These are phyloP conservation scores for Cyclotella distinguenda DNA, from an alignment of 108 stramenopile genomes.

Conservation along the genomic window DNA sequence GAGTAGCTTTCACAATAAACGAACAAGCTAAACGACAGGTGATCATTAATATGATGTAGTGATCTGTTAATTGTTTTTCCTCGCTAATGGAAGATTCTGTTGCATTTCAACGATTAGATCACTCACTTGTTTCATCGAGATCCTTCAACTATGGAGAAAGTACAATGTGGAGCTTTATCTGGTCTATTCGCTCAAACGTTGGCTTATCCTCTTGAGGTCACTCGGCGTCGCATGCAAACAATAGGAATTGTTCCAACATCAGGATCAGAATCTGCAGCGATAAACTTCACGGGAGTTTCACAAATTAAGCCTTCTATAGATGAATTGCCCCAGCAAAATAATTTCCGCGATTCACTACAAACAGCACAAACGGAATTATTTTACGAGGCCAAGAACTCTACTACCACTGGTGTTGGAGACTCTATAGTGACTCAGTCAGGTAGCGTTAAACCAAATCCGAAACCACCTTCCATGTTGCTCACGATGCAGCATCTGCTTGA, in stretches of 20 bases:
- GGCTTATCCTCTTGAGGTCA: conserved; percentile 95
- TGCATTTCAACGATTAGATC: conserved; percentile 35
- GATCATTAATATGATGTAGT: conserved; percentile 1
- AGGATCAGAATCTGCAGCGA: conserved; percentile 73
- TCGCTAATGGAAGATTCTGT: not conserved
- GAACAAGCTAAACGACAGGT: conserved; percentile 90
- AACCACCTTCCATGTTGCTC: conserved; percentile 59
- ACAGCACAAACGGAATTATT: not conserved
- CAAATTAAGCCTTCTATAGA: conserved; percentile 28
- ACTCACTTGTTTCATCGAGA: conserved; percentile 66
- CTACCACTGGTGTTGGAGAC: not conserved
- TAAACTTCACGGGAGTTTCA: conserved; percentile 44
- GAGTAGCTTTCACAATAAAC: conserved; percentile 91
- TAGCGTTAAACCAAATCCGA: conserved; percentile 13
- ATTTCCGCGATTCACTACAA: not conserved
- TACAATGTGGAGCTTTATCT: conserved; percentile 88
- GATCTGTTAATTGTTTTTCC: not conserved
- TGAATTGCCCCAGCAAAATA: conserved; percentile 19
- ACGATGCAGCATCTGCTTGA: conserved; percentile 70
- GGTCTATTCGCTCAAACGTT: conserved; percentile 89
- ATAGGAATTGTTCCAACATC: conserved; percentile 75
- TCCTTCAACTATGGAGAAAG: conserved; percentile 78
- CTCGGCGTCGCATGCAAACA: conserved; percentile 96
- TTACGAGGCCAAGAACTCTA: not conserved
- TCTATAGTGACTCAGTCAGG: not conserved